Conservation (phyloP, 495 filamentous ascomycete genomes). For the Hypoxylon trugodes region DNA sequence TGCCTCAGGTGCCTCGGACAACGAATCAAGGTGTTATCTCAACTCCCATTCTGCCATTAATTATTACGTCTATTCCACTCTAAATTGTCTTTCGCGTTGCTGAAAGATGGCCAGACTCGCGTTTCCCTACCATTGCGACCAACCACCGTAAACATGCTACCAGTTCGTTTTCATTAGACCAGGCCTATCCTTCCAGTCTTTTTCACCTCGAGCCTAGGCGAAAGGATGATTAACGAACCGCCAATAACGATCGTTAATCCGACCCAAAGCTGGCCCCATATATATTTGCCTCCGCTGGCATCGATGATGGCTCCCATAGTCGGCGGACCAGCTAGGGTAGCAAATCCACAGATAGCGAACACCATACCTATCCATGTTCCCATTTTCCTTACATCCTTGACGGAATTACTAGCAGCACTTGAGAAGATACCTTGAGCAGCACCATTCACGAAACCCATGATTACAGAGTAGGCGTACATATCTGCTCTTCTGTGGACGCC, state of each 20-base stretch:
- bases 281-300: slow-evolving; percentile 43
- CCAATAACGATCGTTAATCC: slow-evolving; percentile 37
- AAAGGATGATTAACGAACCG: slow-evolving; percentile 8
- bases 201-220: slow-evolving; percentile 6
- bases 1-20: no score
- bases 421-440: slow-evolving; percentile 53
- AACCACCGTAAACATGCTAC: no score
- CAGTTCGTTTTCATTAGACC: no score
- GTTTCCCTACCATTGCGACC: no score
- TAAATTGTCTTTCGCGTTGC: no score
- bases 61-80: no score
- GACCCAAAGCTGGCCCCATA: slow-evolving; percentile 53
- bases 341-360: slow-evolving; percentile 50
- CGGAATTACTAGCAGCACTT: slow-evolving; percentile 49
- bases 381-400: slow-evolving; percentile 52
- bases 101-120: no score
- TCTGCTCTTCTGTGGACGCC: slow-evolving; percentile 41
- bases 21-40: no score
- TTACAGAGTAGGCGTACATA: slow-evolving; percentile 54
- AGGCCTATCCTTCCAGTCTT: background rate
- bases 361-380: slow-evolving; percentile 57
- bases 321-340: slow-evolving; percentile 53
- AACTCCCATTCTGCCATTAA: no score
- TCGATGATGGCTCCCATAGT: slow-evolving; percentile 56
- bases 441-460: slow-evolving; percentile 53